Evolutionary conservation across 1,284 basidiomycete genomes (phyloP).

Genomic region (Phellinidium pouzarii): DNA sequence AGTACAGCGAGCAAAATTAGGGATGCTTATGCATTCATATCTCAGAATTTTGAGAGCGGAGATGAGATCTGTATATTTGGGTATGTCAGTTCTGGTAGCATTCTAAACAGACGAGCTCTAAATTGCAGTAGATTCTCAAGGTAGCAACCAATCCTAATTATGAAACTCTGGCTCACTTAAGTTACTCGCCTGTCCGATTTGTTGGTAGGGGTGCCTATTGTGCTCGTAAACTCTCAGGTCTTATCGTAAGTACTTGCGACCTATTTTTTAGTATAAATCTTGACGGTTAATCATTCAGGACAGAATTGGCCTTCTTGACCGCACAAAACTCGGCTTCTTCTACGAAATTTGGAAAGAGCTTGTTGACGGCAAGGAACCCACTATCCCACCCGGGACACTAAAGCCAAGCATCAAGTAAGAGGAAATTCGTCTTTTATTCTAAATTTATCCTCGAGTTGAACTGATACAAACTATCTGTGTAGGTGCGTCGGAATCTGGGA

Average conservation of each 20-base stretch:
- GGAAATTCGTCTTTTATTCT: neutral
- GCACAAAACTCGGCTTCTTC: slow-evolving; percentile 20
- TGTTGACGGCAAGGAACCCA: slow-evolving; percentile 14
- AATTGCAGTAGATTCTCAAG: slow-evolving; percentile 15
- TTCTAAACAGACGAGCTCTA: neutral
- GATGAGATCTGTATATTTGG: slow-evolving; percentile 26
- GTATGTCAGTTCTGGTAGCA: slow-evolving; percentile 10
- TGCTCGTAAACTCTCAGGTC: slow-evolving; percentile 23
- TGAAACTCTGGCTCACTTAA: neutral
- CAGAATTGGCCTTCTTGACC: slow-evolving; percentile 20
- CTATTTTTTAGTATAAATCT: neutral
- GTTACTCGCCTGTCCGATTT: no score
- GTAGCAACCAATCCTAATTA: neutral
- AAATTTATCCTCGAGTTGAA: neutral
- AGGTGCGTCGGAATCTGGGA: slow-evolving; percentile 28
- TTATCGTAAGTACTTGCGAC: slow-evolving; percentile 20
- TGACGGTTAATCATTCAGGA: slow-evolving; percentile 14
- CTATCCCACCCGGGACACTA: slow-evolving; percentile 17
- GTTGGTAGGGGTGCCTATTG: slow-evolving; percentile 25
- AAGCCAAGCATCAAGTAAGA: slow-evolving; percentile 19
- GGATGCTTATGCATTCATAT: slow-evolving; percentile 24
- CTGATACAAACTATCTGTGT: slow-evolving; percentile 1
- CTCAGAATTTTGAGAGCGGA: slow-evolving; percentile 24
- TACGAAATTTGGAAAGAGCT: slow-evolving; percentile 22
- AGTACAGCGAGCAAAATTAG: slow-evolving; percentile 25